Percentiles rank a stretch among this genome's conserved stretches.
phyloP scores from a whole-genome alignment of 2,329 filamentous ascomycete genomes.

The Fusarium sp. region DNA sequence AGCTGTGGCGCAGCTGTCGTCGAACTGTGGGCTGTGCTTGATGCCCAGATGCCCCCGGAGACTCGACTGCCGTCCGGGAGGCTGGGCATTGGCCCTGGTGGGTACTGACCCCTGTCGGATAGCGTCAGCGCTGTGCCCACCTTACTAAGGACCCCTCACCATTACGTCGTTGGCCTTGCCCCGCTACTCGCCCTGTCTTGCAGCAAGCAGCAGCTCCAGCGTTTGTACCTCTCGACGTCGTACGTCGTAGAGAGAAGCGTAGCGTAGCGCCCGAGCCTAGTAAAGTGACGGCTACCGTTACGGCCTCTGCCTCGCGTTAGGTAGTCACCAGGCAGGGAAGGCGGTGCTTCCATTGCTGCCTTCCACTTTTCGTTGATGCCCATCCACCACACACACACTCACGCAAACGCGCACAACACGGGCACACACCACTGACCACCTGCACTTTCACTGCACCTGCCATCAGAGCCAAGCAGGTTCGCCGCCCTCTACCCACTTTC shows the following conservation, averaged over 20 bases:
- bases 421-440: neutral
- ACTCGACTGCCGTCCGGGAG: conserved; percentile 20
- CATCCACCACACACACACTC: conserved; percentile 28
- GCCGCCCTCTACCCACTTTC: conserved; percentile 25
- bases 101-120: conserved; percentile 30
- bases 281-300: neutral
- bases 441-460: neutral
- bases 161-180: conserved; percentile 42
- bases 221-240: neutral
- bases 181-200: neutral
- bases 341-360: conserved; percentile 32
- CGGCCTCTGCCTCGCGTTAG: neutral
- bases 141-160: conserved; percentile 34
- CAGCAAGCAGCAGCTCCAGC: neutral
- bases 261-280: neutral
- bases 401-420: neutral
- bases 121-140: conserved; percentile 40
- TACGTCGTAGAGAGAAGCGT: neutral
- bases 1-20: conserved; percentile 5
- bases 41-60: neutral
- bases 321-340: conserved; percentile 17
- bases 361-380: conserved; percentile 36
- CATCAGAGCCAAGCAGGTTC: conserved; percentile 13
- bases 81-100: conserved; percentile 13
- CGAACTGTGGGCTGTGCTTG: conserved; percentile 15